A percentile compares a stretch with the other conserved stretches of the same genome.
These are phyloP conservation scores for Chlamydomonas asymmetrica DNA, from an alignment of 139 green algal genomes.

Conservation along the genomic window DNA sequence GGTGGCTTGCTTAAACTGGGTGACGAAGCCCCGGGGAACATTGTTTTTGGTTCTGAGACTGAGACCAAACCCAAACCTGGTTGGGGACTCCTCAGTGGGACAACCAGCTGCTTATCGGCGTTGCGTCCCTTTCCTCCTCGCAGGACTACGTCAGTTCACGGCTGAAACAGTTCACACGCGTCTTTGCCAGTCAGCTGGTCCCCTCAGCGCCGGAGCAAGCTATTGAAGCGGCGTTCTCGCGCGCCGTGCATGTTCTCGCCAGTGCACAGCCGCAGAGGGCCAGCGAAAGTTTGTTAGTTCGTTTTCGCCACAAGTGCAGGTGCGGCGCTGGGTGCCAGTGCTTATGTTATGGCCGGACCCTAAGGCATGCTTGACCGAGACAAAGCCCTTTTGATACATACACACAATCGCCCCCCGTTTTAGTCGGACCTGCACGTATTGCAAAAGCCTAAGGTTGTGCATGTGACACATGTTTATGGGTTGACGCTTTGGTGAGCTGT, in stretches of 20 bases:
- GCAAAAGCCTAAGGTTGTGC: not conserved
- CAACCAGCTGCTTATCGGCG: no score
- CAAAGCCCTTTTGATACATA: not conserved
- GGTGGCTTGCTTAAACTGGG: no score
- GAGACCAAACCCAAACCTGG: no score
- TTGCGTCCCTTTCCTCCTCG: no score
- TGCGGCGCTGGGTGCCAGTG: not conserved
- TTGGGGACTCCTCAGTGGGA: no score
- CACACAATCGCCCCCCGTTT: not conserved
- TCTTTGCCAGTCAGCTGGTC: slow-evolving; percentile 40
- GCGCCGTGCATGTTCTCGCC: slow-evolving; percentile 18
- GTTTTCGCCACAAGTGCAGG: slow-evolving; percentile 33
- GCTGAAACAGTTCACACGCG: slow-evolving; percentile 42
- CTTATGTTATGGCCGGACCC: not conserved
- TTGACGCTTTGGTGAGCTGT: not conserved
- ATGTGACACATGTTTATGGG: slow-evolving; percentile 18
- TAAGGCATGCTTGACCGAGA: not conserved
- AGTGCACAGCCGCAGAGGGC: slow-evolving; percentile 1
- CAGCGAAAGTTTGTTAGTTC: slow-evolving; percentile 3
- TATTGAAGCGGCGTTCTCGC: slow-evolving; percentile 27
- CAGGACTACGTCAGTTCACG: slow-evolving; percentile 46
- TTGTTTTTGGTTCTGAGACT: no score
- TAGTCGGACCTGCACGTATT: not conserved
- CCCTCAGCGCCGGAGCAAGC: slow-evolving; percentile 23
- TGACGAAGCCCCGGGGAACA: no score